These are phyloP conservation scores for Hawksworthiomyces lignivorus DNA, from an alignment of 2,329 filamentous ascomycete species.

Conservation along the genomic window DNA sequence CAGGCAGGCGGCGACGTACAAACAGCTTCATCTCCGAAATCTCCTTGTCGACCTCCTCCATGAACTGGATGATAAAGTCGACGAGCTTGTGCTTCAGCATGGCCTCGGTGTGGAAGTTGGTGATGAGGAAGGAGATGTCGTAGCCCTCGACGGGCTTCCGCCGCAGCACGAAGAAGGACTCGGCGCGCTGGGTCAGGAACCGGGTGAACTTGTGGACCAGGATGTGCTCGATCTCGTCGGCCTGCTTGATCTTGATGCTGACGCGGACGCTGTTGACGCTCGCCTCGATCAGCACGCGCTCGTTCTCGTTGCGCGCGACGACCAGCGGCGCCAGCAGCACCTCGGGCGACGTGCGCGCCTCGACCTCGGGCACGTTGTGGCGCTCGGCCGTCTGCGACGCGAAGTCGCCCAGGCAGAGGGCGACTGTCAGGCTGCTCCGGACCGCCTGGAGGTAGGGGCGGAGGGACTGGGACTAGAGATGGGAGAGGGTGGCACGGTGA, in stretches of 20 bases:
- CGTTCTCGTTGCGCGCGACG: constrained; percentile 91
- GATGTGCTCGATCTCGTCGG: constrained; percentile 97
- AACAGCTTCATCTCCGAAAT: constrained; percentile 99
- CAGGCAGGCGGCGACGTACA: constrained; percentile 46
- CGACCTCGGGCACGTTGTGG: constrained; percentile 97
- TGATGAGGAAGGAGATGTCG: constrained; percentile 97
- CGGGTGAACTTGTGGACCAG: constrained; percentile 97
- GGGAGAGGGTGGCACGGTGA: neutral
- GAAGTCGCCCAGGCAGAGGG: constrained; percentile 92
- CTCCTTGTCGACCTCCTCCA: constrained; percentile 99
- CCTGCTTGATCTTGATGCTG: constrained; percentile 99
- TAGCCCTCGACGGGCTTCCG: constrained; percentile 98
- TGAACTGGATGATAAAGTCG: constrained; percentile 98
- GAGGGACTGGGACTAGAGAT: constrained; percentile 77
- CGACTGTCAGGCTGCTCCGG: constrained; percentile 86
- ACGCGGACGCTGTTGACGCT: constrained; percentile 95
- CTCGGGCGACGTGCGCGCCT: constrained; percentile 87
- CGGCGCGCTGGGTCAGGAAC: constrained; percentile 91
- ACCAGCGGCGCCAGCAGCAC: constrained; percentile 85
- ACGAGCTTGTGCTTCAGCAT: constrained; percentile 99
- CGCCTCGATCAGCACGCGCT: constrained; percentile 91
- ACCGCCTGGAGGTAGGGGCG: constrained; percentile 95
- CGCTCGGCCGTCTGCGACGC: constrained; percentile 93
- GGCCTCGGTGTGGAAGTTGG: constrained; percentile 96
- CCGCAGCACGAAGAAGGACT: constrained; percentile 93